These are phyloP conservation scores for Aspergillus unguis DNA, from an alignment of 2,329 filamentous ascomycete species.

Conservation along the genomic window DNA sequence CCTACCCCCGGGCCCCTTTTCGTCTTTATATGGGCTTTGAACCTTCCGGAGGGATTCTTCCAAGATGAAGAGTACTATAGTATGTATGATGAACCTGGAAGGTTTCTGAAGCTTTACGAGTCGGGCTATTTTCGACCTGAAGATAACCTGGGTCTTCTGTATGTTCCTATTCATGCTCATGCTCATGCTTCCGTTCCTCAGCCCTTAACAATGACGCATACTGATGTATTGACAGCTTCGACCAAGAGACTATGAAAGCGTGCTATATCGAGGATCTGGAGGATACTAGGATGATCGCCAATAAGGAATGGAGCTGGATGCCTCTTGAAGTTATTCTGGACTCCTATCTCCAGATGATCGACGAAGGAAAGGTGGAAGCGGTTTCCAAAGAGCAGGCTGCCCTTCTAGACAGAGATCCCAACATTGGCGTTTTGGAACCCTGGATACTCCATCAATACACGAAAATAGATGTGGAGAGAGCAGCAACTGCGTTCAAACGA, in stretches of 20 bases:
- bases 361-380: constrained; percentile 10
- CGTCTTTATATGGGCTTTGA: constrained; percentile 5
- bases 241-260: constrained; percentile 12
- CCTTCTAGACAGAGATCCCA: background rate
- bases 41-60: constrained; percentile 1
- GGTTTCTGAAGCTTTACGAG: constrained; percentile 1
- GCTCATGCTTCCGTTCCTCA: background rate
- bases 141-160: constrained; percentile 2
- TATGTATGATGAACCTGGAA: constrained; percentile 6
- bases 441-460: background rate
- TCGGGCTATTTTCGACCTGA: background rate
- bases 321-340: constrained; percentile 14
- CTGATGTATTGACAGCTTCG: constrained; percentile 1
- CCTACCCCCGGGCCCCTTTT: background rate
- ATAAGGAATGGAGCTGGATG: constrained; percentile 13
- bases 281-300: constrained; percentile 3
- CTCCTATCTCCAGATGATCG: constrained; percentile 11
- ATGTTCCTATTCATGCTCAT: background rate
- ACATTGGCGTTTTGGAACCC: background rate
- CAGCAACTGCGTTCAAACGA: background rate
- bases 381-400: background rate
- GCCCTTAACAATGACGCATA: background rate
- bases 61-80: background rate
- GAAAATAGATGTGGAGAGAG: background rate
- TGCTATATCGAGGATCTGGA: constrained; percentile 10